phyloP scores from a whole-genome alignment of 2,329 filamentous ascomycete genomes.

The Hypoxylon sp. region DNA sequence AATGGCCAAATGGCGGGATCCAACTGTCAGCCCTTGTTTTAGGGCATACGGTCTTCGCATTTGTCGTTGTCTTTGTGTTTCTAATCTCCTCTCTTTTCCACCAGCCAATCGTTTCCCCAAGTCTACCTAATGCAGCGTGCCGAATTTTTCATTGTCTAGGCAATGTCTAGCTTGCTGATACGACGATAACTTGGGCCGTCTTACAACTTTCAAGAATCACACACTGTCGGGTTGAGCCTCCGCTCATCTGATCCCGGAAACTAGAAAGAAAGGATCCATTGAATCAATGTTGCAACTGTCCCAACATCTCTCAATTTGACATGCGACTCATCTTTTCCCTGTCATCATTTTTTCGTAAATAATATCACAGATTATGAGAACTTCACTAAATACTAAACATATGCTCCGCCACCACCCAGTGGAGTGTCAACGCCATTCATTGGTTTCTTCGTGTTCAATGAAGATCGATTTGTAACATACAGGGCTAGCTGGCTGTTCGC shows the following conservation, averaged over 20 bases:
- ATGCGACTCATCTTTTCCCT: conserved; percentile 4
- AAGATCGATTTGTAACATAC: conserved; percentile 42
- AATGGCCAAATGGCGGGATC: conserved; percentile 37
- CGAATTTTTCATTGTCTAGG: conserved; percentile 37
- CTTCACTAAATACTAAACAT: conserved; percentile 18
- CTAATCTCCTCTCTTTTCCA: conserved; percentile 24
- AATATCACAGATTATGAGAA: conserved; percentile 17
- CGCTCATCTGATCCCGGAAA: conserved; percentile 14
- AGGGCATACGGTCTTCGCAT: conserved; percentile 24
- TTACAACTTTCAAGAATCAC: conserved; percentile 28
- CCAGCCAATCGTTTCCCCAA: conserved; percentile 30
- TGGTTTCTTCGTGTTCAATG: conserved; percentile 47
- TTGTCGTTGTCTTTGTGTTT: conserved; percentile 29
- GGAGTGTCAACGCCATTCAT: conserved; percentile 40
- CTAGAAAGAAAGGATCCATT: conserved; percentile 24
- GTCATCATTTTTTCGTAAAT: conserved; percentile 27
- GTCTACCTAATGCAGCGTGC: conserved; percentile 37
- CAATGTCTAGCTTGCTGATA: conserved; percentile 34
- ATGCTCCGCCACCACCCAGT: conserved; percentile 37
- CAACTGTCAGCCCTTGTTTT: conserved; percentile 42
- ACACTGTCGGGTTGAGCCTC: conserved; percentile 15
- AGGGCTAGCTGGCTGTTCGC: conserved; percentile 40
- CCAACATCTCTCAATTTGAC: conserved; percentile 12
- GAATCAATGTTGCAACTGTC: conserved; percentile 6
- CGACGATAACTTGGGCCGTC: conserved; percentile 34